A percentile compares a stretch with the other conserved stretches of the same genome.
These are phyloP conservation scores for Epithemia pelagica DNA, from an alignment of 108 stramenopile genomes.

Conservation along the genomic window DNA sequence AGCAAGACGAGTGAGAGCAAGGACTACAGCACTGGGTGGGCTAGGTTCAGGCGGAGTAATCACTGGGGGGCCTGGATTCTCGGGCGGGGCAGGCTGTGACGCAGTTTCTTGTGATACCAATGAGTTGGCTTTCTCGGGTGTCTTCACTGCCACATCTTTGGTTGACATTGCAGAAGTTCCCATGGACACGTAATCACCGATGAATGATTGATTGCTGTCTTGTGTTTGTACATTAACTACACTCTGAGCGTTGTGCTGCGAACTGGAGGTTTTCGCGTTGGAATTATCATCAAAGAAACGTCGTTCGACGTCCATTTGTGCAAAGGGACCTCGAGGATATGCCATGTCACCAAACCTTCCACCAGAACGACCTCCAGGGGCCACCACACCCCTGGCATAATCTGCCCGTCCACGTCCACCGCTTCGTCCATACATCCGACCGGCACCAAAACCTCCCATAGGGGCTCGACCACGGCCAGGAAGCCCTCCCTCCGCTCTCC, in stretches of 20 bases:
- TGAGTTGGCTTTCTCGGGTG: background rate
- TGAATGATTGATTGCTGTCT: background rate
- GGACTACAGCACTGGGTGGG: conserved; percentile 28
- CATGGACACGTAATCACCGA: background rate
- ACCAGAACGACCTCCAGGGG: background rate
- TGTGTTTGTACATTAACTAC: background rate
- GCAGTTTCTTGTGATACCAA: background rate
- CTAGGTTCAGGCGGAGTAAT: conserved; percentile 26
- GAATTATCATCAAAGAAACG: background rate
- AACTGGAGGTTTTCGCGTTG: background rate
- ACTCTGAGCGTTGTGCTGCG: background rate
- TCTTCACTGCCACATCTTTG: background rate
- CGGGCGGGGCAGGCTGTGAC: background rate
- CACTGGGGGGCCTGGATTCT: background rate
- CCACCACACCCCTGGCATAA: background rate
- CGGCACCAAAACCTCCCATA: background rate
- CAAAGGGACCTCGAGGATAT: background rate
- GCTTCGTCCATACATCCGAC: background rate
- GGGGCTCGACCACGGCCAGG: background rate
- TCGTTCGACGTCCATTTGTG: background rate
- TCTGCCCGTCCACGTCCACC: background rate
- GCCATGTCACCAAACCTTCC: background rate
- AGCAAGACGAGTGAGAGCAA: conserved; percentile 30
- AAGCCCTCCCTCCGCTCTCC: too few species aligned
- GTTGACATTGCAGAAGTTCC: background rate